A percentile compares a stretch with the other conserved stretches of the same genome.
phyloP scores from a whole-genome alignment of 441 rosid species.

The Aquilaria agallochum region DNA sequence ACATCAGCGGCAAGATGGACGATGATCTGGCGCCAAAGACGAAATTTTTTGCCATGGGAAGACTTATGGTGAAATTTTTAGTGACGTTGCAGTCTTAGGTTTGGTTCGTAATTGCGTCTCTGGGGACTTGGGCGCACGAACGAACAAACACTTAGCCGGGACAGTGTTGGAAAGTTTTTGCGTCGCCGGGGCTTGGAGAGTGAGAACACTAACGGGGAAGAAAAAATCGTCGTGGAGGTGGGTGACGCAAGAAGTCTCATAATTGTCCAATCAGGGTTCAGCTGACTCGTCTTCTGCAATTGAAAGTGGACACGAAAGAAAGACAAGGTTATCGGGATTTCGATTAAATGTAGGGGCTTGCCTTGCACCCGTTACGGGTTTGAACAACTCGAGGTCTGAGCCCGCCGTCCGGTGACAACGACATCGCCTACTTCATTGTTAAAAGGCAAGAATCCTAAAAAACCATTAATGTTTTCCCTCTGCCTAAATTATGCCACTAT shows the following conservation, averaged over 20 bases:
- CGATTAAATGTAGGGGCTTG: too few relatives aligned
- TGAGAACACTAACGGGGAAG: neutral
- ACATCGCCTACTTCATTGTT: too few relatives aligned
- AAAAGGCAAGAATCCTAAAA: too few relatives aligned
- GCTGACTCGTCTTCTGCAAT: neutral
- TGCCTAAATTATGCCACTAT: too few relatives aligned
- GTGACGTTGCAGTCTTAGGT: neutral
- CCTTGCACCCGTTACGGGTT: too few relatives aligned
- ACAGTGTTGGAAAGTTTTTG: neutral
- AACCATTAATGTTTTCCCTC: too few relatives aligned
- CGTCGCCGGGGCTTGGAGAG: neutral
- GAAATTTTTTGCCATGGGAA: slow-evolving; percentile 1
- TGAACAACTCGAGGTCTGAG: too few relatives aligned
- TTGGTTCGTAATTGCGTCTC: neutral
- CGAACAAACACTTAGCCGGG: neutral
- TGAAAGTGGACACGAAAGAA: too few relatives aligned
- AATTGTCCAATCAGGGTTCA: slow-evolving; percentile 16
- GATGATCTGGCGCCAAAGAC: slow-evolving; percentile 8
- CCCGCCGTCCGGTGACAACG: too few relatives aligned
- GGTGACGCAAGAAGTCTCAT: neutral
- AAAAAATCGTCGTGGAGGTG: too few relatives aligned
- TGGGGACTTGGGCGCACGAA: neutral
- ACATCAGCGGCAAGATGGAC: slow-evolving; percentile 4
- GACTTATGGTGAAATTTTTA: neutral
- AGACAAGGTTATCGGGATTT: too few relatives aligned